Conservation (phyloP, 176 grass and related monocot species). For the Oryza australiensis region DNA sequence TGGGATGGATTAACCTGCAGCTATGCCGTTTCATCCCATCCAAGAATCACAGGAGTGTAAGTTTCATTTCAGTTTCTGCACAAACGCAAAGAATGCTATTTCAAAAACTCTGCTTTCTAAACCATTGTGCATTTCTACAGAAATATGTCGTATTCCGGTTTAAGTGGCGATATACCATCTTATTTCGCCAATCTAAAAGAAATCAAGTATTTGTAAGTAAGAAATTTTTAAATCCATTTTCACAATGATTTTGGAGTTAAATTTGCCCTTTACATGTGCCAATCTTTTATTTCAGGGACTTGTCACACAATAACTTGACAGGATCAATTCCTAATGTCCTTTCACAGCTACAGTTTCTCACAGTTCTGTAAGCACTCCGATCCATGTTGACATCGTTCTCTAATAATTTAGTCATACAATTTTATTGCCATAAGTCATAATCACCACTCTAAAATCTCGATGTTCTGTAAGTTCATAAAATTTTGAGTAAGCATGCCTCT, state of each 20-base stretch:
- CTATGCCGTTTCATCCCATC: constrained; percentile 39
- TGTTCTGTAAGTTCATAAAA: too few species aligned
- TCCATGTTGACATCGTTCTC: neutral
- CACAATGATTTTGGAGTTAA: neutral
- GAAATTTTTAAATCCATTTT: neutral
- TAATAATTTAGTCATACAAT: neutral
- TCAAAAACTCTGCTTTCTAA: neutral
- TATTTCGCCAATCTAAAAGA: constrained; percentile 48
- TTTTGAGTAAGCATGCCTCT: too few species aligned
- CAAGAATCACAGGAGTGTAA: constrained; percentile 63
- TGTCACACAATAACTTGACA: constrained; percentile 68
- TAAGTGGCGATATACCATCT: constrained; percentile 48
- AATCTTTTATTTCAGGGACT: constrained; percentile 46
- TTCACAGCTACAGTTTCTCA: constrained; percentile 37
- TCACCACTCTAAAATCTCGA: too few species aligned
- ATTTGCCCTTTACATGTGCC: too few species aligned
- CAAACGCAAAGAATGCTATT: neutral
- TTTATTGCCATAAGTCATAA: neutral
- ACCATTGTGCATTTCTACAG: constrained; percentile 40
- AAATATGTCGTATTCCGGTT: constrained; percentile 44
- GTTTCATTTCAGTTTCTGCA: constrained; percentile 19
- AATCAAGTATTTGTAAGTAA: constrained; percentile 50
- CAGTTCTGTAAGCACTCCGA: constrained; percentile 47
- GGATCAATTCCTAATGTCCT: constrained; percentile 54
- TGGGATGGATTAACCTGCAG: constrained; percentile 45